Evolutionary conservation across 108 stramenopile genomes (phyloP).

Genomic region (Schizochytrium sp.): DNA sequence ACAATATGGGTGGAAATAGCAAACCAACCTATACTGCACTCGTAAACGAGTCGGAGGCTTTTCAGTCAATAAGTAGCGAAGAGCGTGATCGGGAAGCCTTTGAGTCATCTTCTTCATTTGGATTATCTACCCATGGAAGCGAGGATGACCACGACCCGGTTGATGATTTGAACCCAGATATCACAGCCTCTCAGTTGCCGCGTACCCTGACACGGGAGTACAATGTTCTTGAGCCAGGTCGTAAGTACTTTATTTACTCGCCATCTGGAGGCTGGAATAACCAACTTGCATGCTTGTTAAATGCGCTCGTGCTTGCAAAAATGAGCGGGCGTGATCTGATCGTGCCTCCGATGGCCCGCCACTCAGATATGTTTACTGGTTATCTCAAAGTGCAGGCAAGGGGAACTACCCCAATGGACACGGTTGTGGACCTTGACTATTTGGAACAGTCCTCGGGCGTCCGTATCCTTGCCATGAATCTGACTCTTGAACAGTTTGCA

Average conservation of each 20-base stretch:
- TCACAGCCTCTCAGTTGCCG: background rate
- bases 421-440: conserved; percentile 28
- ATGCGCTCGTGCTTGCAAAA: background rate
- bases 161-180: background rate
- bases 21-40: too few relatives aligned
- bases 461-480: background rate
- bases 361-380: background rate
- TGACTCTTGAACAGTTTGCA: background rate
- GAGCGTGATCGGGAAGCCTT: too few relatives aligned
- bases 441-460: conserved; percentile 6
- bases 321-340: background rate
- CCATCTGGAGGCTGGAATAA: conserved; percentile 55
- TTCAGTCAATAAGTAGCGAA: too few relatives aligned
- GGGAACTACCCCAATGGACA: conserved; percentile 31
- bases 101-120: too few relatives aligned
- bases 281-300: conserved; percentile 31
- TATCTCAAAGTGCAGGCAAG: conserved; percentile 2
- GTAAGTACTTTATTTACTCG: conserved; percentile 55
- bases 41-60: too few relatives aligned
- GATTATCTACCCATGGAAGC: too few relatives aligned
- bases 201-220: background rate
- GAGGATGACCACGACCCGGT: background rate
- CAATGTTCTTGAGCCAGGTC: background rate
- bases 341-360: conserved; percentile 29
- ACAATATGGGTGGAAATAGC: too few relatives aligned